Base-by-base conservation (phyloP, 768 basidiomycete species). In the Lactifluus pinguis region DNA sequence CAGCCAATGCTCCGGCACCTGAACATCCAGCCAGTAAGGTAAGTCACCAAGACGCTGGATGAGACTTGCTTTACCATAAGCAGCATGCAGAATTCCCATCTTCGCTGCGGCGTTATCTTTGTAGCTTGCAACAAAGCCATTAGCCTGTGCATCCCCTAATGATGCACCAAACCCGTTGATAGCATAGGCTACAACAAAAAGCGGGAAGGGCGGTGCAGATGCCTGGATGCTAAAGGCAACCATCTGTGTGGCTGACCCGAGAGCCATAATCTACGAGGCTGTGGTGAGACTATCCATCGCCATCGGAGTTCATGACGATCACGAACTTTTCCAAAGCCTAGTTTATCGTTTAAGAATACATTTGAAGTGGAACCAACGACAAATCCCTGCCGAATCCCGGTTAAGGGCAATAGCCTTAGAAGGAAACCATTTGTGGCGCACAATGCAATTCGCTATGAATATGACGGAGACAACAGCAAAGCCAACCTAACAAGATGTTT, bases 61-160 rank as follows among this genome's bases (percentile, higher is more conserved):
- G 14, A 36, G 14, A 25, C 50, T 11, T 10, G 38, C 2, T 21
- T 61, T 57, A 79, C 86, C 86, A 66, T 87, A 89, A 2, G 79
- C 75, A 8, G 84, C 84, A 65, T 86, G 84, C 15, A 87, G 67
- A 17, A 89, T 50, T 6, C 87, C 82, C 84, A 91, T 87, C 69
- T 88, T 89, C 0, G 73, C 69, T 59, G 83, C 78, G 0, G 82
- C 69, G 49, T 83, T 78, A n/a, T 78, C 72, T 62, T 77, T 77
- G 7, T 87, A 71, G 48, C 74, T 77, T 3, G 84, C 86, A 13
- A 90, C 81, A 61, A 80, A 89, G 8, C 83, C 85, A 66, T 86
- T 86, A 1, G 86, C 79, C 72, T 87, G 86, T 0, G 87, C 86
- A 61, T 88, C 83, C 83, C 75, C 78, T 8, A 81, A 63, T 2